Base-by-base conservation (phyloP, 176 grass and related monocot genomes). In the Cenchrus americanus region DNA sequence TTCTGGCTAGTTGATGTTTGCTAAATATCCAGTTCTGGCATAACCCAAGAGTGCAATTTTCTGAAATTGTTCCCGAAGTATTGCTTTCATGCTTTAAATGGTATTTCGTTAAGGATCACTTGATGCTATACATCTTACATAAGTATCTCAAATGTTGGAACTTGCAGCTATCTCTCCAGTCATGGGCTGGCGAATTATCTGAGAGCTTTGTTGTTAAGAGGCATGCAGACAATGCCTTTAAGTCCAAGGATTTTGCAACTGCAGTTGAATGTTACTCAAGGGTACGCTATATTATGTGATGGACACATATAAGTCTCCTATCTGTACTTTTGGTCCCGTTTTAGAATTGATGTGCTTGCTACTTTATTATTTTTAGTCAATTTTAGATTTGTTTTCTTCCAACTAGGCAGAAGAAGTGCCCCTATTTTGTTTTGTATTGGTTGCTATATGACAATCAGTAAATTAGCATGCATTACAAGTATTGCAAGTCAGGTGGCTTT, bases 161-260 rank as follows among this genome's bases (percentile, higher is more conserved):
- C 66, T 77, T 86, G 77, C 88, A 97, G 92, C 42, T 92, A 8
- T 94, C 95, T 71, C 92, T 97, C 24, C 90, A 92, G 59, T 86
- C 93, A 37, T 97, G 94, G 94, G 92, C 88, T 13, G 88, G 89
- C 54, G 86, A 97, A 86, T 61, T 92, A 40, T 87, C 89, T 72
- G 92, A 94, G 43, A 91, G 84, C 51, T 77, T 97, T 41, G 74
- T 86, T 53, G 78, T 89, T 41, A 94, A 91, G 86, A 97, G 85
- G 66, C 74, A 81, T 71, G 95, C 78, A n/a, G 92, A 97, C 17
- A 78, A 37, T 79, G 95, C 95, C 60, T 97, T 97, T 32, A 61
- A 76, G 34, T 86, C 92, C 54, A 97, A 97, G 86, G 92, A 94
- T 83, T 97, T 92, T 71, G 40, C 14, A 23, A 87, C 86, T 81